Evolutionary conservation across 2,329 filamentous ascomycete species (phyloP), one percentile per base, ranked within the genome.

Genomic region (Sclerotinia borealis): DNA sequence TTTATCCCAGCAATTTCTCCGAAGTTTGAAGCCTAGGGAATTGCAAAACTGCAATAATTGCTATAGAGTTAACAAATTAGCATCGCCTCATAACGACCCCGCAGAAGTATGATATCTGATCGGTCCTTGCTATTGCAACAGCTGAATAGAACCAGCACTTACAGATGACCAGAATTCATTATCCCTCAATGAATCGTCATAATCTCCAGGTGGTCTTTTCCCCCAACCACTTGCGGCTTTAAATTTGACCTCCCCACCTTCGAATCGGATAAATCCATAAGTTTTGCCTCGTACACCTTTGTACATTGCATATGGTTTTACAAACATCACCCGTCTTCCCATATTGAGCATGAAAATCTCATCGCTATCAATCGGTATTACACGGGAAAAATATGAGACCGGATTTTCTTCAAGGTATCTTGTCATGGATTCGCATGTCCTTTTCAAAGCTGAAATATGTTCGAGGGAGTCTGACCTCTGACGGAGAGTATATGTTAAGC

Each of bases 21-120:
- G 59, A 13, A 61, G 47, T n/a, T 41, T 41, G 11, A 43, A 54
- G 15, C 59, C 59, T 8, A 61, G n/a, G 5, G 31, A 43, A 29
- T 52, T 54, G 29, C 59, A 61, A n/a, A 61, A 61, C 43, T 45
- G 36, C 17, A 61, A 15, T 15, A 61, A 49, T 45, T 34, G 39
- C 54, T 58, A 22, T 19, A 36, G 4, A 34, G 8, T 58, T 3
- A 15, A 36, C 17, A 45, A 3, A 45, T 58, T 36, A 58, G 39
- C 29, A 58, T 22, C 10, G 3, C 39, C 2, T 10, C 17, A 13
- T 17, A 10, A 34, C 3, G 8, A 34, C 9, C 4, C 9, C 22
- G 15, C 2, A 45, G 9, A 13, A 17, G 7, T 4, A 29, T 25
- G 10, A 15, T 25, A 2, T 34, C 7, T 25, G n/a, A 8, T 22